Percentiles rank a stretch among this genome's conserved stretches.
Conservation (phyloP, 2,329 filamentous ascomycete genomes). For the Pseudocercospora eumusae region DNA sequence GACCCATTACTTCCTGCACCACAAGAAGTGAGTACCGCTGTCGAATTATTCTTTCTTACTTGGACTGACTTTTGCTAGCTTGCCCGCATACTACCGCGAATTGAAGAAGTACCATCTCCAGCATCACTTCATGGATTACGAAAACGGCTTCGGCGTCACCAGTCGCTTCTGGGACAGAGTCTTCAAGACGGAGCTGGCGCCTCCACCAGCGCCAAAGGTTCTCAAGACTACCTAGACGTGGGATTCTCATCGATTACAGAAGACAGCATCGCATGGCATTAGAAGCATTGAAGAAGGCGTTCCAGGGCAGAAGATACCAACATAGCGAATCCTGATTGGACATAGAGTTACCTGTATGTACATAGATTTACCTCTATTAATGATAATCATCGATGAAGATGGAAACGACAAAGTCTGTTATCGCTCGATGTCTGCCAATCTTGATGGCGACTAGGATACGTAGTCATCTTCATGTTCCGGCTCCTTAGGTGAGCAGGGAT, state of each 20-base stretch:
- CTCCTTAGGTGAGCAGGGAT: not conserved
- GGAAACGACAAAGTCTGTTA: not conserved
- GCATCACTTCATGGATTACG: conserved; percentile 97
- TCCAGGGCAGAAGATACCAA: conserved; percentile 24
- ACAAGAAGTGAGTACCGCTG: conserved; percentile 68
- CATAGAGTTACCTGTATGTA: conserved; percentile 17
- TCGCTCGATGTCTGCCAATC: not conserved
- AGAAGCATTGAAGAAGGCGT: conserved; percentile 16
- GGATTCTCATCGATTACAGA: not conserved
- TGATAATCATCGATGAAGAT: conserved; percentile 8
- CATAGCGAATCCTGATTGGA: conserved; percentile 18
- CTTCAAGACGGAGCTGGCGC: conserved; percentile 81
- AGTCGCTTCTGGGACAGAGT: conserved; percentile 93
- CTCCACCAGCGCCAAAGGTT: conserved; percentile 50
- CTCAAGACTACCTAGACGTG: conserved; percentile 45
- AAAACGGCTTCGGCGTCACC: conserved; percentile 95
- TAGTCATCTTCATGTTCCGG: too few relatives aligned
- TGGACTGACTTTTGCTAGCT: conserved; percentile 45
- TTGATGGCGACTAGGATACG: not conserved
- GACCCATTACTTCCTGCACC: conserved; percentile 98
- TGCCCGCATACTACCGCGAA: conserved; percentile 84
- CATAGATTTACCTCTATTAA: conserved; percentile 16
- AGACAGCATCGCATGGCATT: conserved; percentile 16
- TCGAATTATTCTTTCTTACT: not conserved
- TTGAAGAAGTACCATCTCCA: conserved; percentile 97